Percentiles rank a stretch among this genome's conserved stretches.
Evolutionary conservation across 1,139 yeast genomes (phyloP).

Genomic region (Geotrichum fermentans): DNA sequence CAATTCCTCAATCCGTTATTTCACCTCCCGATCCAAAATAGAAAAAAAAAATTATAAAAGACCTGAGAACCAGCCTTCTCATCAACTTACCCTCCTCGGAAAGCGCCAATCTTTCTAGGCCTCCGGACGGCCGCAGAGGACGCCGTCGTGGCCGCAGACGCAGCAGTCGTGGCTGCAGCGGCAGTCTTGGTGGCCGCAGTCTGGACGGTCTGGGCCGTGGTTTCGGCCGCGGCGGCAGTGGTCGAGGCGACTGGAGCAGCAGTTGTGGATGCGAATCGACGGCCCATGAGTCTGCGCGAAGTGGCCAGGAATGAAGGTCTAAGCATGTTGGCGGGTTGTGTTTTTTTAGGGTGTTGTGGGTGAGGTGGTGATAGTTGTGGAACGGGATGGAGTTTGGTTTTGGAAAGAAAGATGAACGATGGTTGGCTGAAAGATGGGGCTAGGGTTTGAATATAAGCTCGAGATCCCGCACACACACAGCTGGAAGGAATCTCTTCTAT

Average conservation of each 20-base stretch:
- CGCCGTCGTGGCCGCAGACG: not conserved
- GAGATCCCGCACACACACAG: too few species aligned
- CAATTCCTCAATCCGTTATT: too few species aligned
- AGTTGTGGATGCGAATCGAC: not conserved
- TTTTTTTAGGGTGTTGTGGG: not conserved
- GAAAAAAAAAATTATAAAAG: too few species aligned
- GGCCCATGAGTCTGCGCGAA: too few species aligned
- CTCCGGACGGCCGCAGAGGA: slow-evolving; percentile 16
- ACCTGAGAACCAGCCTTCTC: not conserved
- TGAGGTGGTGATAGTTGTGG: not conserved
- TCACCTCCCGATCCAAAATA: too few species aligned
- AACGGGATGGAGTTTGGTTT: not conserved
- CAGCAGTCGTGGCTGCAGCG: not conserved
- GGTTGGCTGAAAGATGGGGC: too few species aligned
- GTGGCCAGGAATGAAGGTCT: too few species aligned
- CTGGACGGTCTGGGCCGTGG: not conserved
- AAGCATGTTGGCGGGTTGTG: too few species aligned
- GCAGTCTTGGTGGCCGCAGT: not conserved
- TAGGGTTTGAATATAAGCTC: too few species aligned
- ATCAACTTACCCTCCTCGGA: slow-evolving; percentile 34
- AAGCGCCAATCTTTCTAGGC: slow-evolving; percentile 31
- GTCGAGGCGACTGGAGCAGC: not conserved
- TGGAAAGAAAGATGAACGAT: not conserved
- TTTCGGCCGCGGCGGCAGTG: not conserved
- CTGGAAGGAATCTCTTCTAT: too few species aligned